Base-by-base conservation (phyloP, 305 asterid genomes). In the Rubia peregrina region DNA sequence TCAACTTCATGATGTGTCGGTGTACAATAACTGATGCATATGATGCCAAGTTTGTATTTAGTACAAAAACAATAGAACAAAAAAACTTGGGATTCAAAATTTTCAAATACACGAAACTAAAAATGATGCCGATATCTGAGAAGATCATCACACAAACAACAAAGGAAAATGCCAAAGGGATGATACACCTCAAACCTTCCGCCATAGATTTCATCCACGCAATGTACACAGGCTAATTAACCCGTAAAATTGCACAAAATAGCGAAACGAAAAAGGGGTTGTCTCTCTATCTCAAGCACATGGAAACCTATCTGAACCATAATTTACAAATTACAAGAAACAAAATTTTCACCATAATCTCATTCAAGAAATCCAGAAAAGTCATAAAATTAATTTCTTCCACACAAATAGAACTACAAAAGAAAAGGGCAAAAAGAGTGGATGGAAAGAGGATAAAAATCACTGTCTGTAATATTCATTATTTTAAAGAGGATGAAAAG, bases 381-480 rank as follows among this genome's bases (percentile, higher is more conserved):
- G 57, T 9, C 57, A 49, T 17, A 16, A 49, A 16, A 49, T 49
- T 14, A 14, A 49, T 17, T 46, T 46, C 53, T 46, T 1, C 1
- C 17, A 11, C 17, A 38, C 9, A n/a, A 62, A 24, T 44, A 13
- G 42, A 5, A 4, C 36, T 61, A 16, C 30, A 43, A 65, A 57
- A 8, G 9, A 74, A 2, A 56, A 38, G 53, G 71, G 44, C 6
- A 48, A 38, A 40, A 7, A 8, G 17, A 38, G 10, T 77, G 76
- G n/a, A n/a, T n/a, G n/a, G n/a, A 24, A 0, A 24, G 26, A 24
- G 26, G 26, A 1, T 24, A 0, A 24, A 24, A 24, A 24, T 24
- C 26, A 0, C 0, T 1, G 26, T 24, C 26, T 1, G 1, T 24
- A 24, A 24, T 24, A 24, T 24, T 24, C 0, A 24, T 24, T 1